Conservation (phyloP, 176 grass and related monocot genomes). For the Oryza nivara region DNA sequence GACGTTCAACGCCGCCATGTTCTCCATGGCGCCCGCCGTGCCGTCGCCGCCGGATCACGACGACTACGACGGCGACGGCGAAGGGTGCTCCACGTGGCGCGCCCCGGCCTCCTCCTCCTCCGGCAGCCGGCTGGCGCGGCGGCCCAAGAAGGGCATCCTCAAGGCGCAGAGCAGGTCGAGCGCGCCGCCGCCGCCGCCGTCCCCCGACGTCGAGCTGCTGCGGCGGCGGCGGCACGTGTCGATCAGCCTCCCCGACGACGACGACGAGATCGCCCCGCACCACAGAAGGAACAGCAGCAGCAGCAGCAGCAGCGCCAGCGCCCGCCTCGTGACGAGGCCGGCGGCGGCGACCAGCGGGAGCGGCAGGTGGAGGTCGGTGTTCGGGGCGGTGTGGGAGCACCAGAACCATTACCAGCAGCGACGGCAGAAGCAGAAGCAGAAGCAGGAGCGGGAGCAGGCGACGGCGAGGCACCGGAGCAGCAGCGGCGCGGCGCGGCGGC, state of each 20-base stretch:
- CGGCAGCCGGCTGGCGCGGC: conserved; percentile 26
- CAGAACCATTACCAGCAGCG: not conserved
- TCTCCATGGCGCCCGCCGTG: conserved; percentile 89
- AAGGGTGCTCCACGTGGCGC: not conserved
- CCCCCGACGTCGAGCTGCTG: conserved; percentile 47
- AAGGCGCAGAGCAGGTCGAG: conserved; percentile 53
- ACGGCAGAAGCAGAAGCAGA: not conserved
- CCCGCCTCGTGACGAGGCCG: not conserved
- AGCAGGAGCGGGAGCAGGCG: not conserved
- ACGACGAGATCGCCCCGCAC: conserved; percentile 67
- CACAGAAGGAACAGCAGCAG: not conserved
- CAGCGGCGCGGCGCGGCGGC: conserved; percentile 5
- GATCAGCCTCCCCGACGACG: conserved; percentile 86
- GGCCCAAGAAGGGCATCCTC: conserved; percentile 73
- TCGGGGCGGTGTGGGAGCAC: not conserved
- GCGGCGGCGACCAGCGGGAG: not conserved
- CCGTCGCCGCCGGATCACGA: not conserved
- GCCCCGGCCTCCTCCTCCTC: not conserved
- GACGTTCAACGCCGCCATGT: conserved; percentile 96
- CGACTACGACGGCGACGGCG: not conserved
- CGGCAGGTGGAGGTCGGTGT: not conserved
- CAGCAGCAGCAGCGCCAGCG: not conserved
- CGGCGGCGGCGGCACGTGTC: conserved; percentile 60
- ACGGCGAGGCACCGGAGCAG: not conserved
- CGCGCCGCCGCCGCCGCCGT: not conserved